These are phyloP conservation scores for Cyberlindnera samutprakarnensis DNA, from an alignment of 805 yeast species.

Conservation along the genomic window DNA sequence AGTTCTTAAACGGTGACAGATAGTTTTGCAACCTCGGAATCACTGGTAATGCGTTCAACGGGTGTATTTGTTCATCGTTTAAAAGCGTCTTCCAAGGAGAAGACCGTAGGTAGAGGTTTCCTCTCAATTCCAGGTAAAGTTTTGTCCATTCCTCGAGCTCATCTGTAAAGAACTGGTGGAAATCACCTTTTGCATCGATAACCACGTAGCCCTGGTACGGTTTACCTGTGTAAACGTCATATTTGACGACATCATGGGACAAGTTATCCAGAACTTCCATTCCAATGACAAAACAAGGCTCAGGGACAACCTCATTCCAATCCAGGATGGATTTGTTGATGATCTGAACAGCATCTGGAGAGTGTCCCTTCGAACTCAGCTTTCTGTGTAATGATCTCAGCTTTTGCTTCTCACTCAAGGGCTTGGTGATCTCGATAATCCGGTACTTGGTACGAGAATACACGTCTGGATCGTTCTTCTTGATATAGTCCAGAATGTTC, in stretches of 20 bases:
- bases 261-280: slow-evolving; percentile 81
- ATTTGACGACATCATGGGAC: slow-evolving; percentile 73
- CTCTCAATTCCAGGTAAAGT: slow-evolving; percentile 42
- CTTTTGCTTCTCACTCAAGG: slow-evolving; percentile 23
- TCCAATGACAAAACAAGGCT: slow-evolving; percentile 73
- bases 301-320: slow-evolving; percentile 53
- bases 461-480: slow-evolving; percentile 61
- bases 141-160: slow-evolving; percentile 50
- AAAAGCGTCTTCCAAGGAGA: neutral
- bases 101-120: slow-evolving; percentile 1
- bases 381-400: slow-evolving; percentile 7
- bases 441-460: slow-evolving; percentile 55
- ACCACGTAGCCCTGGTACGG: slow-evolving; percentile 77
- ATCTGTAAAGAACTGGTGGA: slow-evolving; percentile 63
- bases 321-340: slow-evolving; percentile 71
- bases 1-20: slow-evolving; percentile 58
- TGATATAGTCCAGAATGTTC: slow-evolving; percentile 60
- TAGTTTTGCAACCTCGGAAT: slow-evolving; percentile 37
- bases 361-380: slow-evolving; percentile 29
- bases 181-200: slow-evolving; percentile 66
- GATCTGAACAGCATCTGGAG: slow-evolving; percentile 49
- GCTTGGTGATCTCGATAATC: slow-evolving; percentile 17
- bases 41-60: slow-evolving; percentile 43
- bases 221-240: slow-evolving; percentile 55
- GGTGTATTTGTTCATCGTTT: slow-evolving; percentile 33